These are phyloP conservation scores for Aspergillus sp. DNA, from an alignment of 2,329 filamentous ascomycete species.

Conservation along the genomic window DNA sequence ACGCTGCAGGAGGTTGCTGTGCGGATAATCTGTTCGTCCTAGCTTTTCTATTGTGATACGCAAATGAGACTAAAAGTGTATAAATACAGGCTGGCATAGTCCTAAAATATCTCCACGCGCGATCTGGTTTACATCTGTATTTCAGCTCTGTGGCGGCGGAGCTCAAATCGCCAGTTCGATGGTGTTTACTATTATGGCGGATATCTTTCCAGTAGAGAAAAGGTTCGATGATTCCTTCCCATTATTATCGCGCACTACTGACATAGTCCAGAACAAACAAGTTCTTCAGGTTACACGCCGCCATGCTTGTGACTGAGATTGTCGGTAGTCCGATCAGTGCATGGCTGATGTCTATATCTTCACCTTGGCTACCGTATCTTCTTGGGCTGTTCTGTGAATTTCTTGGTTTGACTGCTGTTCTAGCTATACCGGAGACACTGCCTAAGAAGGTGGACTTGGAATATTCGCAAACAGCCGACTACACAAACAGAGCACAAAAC, in stretches of 20 bases:
- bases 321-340: background rate
- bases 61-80: no score
- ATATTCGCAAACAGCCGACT: rapidly evolving
- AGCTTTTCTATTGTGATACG: no score
- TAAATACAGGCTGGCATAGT: no score
- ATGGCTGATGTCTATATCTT: background rate
- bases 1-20: background rate
- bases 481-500: no score
- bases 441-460: no score
- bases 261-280: background rate
- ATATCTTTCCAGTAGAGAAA: background rate
- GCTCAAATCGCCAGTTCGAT: background rate
- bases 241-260: no score
- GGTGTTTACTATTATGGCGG: background rate
- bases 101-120: rapidly evolving
- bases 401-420: no score
- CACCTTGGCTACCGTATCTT: background rate
- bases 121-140: background rate
- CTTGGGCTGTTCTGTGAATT: background rate
- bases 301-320: background rate
- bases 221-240: background rate
- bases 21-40: background rate
- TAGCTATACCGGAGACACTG: no score
- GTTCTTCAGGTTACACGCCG: background rate
- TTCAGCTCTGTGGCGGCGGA: background rate